Conservation (phyloP, 495 filamentous ascomycete genomes). For the Penicillium daleae region DNA sequence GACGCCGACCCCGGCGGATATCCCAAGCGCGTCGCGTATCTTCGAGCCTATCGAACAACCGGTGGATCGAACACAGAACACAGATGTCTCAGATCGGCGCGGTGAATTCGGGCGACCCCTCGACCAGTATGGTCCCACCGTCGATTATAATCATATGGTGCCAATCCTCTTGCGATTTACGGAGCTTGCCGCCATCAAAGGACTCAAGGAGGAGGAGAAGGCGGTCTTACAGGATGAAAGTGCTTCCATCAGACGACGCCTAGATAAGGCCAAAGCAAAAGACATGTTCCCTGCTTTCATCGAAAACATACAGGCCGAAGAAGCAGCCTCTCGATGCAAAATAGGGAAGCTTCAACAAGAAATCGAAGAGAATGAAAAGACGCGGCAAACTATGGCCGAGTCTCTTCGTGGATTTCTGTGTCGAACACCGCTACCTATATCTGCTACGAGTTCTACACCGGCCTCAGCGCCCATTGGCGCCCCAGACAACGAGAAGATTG, state of each 20-base stretch:
- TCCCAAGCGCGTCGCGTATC: neutral
- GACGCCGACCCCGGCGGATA: neutral
- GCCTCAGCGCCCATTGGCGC: no score
- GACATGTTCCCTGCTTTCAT: neutral
- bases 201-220: neutral
- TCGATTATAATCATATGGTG: neutral
- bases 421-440: neutral
- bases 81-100: neutral
- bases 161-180: neutral
- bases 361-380: neutral
- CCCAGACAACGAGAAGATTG: neutral
- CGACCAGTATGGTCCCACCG: neutral
- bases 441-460: neutral
- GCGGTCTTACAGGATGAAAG: neutral
- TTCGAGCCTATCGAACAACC: neutral
- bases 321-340: neutral
- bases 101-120: neutral
- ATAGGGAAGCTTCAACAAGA: neutral
- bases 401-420: neutral
- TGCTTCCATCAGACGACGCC: constrained; percentile 5
- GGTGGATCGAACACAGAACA: neutral
- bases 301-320: neutral
- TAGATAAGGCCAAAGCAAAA: constrained; percentile 2
- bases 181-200: neutral
- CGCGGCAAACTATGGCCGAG: neutral